phyloP scores from a whole-genome alignment of 2,329 filamentous ascomycete species.

The Graphium sp. region DNA sequence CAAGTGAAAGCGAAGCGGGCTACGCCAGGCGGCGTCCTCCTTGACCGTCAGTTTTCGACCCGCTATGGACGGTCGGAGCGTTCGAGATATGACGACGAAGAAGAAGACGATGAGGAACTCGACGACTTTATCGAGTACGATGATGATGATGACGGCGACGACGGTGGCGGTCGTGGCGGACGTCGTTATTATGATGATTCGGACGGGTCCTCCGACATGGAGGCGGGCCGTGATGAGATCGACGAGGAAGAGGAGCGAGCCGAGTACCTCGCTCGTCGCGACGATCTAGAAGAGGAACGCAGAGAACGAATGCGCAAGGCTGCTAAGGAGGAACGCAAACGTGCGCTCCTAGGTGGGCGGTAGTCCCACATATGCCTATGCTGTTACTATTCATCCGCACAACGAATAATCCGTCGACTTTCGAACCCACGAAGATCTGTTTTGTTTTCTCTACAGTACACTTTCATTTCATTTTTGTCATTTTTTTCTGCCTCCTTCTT shows the following conservation, averaged over 20 bases:
- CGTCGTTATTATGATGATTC: slow-evolving; percentile 28
- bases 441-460: too few species aligned
- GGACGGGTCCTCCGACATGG: slow-evolving; percentile 61
- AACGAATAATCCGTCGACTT: too few species aligned
- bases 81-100: slow-evolving; percentile 38
- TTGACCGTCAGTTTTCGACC: slow-evolving; percentile 11
- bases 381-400: too few species aligned
- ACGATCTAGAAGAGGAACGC: slow-evolving; percentile 48
- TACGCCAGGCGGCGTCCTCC: slow-evolving; percentile 21
- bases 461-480: too few species aligned
- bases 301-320: slow-evolving; percentile 44
- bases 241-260: slow-evolving; percentile 53
- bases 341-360: too few species aligned
- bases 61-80: slow-evolving; percentile 11
- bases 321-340: slow-evolving; percentile 42
- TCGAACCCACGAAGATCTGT: too few species aligned
- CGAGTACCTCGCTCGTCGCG: slow-evolving; percentile 42
- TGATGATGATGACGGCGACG: slow-evolving; percentile 27
- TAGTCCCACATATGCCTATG: too few species aligned
- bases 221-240: slow-evolving; percentile 58
- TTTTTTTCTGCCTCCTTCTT: too few species aligned
- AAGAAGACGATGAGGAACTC: slow-evolving; percentile 42
- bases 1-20: slow-evolving; percentile 16
- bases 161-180: slow-evolving; percentile 14
- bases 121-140: slow-evolving; percentile 47